Base-by-base conservation (phyloP, 2,329 filamentous ascomycete species). In the Cladosporium sp. region DNA sequence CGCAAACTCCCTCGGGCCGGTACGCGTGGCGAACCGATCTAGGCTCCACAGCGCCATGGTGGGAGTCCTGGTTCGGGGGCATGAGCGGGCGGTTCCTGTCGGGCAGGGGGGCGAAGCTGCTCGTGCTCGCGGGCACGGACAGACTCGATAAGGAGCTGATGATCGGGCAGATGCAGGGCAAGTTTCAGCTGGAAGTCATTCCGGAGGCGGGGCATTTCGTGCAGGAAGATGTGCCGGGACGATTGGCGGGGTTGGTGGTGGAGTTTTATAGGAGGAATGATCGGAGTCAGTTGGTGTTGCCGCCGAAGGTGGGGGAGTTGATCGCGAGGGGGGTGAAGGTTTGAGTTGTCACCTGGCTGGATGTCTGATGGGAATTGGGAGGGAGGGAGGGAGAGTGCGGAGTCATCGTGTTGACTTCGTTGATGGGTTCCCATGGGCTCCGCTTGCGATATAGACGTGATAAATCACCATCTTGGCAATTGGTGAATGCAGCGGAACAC, bases 161-260 rank as follows among this genome's bases (percentile, higher is more conserved):
- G 68, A 96, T 96, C 67, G 91, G 91, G 13, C 91, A 96, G 71
- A 96, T 96, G 91, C 91, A 96, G 75, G 91, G 91, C 4, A 97
- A 97, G 77, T 99, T 97, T 65, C 90, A 95, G 51, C 75, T 99
- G 40, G 88, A 96, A 60, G 91, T 99, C 6, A 88, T 97, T 61
- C 91, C 93, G 1, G 89, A 96, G 66, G 90, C 93, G 1, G 93
- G 93, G 0, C 93, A 99, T 68, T 99, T 99, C 64, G 83, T 99
- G 50, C 93, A 99, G 58, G 93, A 99, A 68, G 93, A 99, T 67
- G 80, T 92, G 43, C 91, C 93, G 0, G 87, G 90, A 63, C 95
- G 92, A 74, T 95, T 87, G 38, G 93, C 93, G 1, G 77, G 86
- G 59, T 80, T 89, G 7, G 73, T 97, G 45, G 88, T 87, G 1